These are phyloP conservation scores for Torrubiellomyces zombiae DNA, from an alignment of 2,329 filamentous ascomycete genomes.

Conservation along the genomic window DNA sequence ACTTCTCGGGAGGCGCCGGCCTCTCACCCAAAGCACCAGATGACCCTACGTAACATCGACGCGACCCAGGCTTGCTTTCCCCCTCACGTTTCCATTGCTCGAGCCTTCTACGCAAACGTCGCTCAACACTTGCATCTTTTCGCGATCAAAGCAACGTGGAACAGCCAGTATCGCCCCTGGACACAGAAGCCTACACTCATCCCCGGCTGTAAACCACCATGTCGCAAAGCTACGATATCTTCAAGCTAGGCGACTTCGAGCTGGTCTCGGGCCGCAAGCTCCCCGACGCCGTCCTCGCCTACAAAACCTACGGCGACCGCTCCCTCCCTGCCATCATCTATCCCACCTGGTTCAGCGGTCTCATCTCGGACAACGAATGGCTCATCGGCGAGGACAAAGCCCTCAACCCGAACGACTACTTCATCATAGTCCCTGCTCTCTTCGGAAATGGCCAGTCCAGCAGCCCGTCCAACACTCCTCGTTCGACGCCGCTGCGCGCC, in stretches of 20 bases:
- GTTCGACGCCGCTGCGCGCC: conserved; percentile 6
- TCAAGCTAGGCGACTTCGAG: conserved; percentile 46
- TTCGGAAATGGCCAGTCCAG: conserved; percentile 37
- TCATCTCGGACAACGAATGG: conserved; percentile 59
- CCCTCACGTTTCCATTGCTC: no score
- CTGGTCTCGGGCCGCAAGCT: conserved; percentile 49
- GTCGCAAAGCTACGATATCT: conserved; percentile 17
- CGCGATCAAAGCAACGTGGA: no score
- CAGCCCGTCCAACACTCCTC: conserved; percentile 29
- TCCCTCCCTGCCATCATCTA: conserved; percentile 53
- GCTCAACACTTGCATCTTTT: no score
- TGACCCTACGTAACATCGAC: no score
- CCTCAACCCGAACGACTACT: conserved; percentile 38
- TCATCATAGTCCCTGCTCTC: conserved; percentile 32
- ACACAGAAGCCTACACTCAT: no score
- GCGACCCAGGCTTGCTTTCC: no score
- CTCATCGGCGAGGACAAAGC: conserved; percentile 49
- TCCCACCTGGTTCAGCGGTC: conserved; percentile 52
- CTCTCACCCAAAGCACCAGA: no score
- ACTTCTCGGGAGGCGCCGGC: no score
- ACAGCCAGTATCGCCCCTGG: no score
- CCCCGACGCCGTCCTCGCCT: conserved; percentile 51
- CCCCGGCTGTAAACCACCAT: no score
- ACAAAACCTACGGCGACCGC: conserved; percentile 55
- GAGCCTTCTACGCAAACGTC: no score